phyloP scores from a whole-genome alignment of 495 filamentous ascomycete genomes.

The Aspergillus nidulans region DNA sequence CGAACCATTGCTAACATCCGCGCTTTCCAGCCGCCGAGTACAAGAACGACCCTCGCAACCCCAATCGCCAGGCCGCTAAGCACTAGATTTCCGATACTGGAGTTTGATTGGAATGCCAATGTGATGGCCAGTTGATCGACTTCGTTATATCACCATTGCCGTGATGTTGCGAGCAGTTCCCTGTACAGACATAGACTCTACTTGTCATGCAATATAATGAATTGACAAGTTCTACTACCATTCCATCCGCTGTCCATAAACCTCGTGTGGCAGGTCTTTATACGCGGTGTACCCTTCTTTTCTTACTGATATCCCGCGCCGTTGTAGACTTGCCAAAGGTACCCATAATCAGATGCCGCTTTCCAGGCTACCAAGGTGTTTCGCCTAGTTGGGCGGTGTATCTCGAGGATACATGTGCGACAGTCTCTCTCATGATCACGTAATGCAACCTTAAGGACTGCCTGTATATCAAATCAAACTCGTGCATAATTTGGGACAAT shows the following conservation, averaged over 20 bases:
- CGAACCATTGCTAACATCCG: slow-evolving; percentile 19
- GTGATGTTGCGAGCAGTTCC: slow-evolving; percentile 33
- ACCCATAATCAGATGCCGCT: too few relatives aligned
- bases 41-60: slow-evolving; percentile 96
- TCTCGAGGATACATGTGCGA: too few relatives aligned
- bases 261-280: too few relatives aligned
- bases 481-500: too few relatives aligned
- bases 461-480: too few relatives aligned
- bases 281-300: too few relatives aligned
- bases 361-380: too few relatives aligned
- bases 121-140: slow-evolving; percentile 10
- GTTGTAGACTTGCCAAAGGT: too few relatives aligned
- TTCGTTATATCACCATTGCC: slow-evolving; percentile 22
- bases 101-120: slow-evolving; percentile 11
- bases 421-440: too few relatives aligned
- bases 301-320: too few relatives aligned
- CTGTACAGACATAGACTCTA: slow-evolving; percentile 45
- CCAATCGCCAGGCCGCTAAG: slow-evolving; percentile 55
- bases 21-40: slow-evolving; percentile 75
- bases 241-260: background rate
- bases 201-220: slow-evolving; percentile 36
- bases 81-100: slow-evolving; percentile 26
- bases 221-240: slow-evolving; percentile 45
- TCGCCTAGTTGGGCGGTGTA: too few relatives aligned
- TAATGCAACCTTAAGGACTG: too few relatives aligned